phyloP scores from a whole-genome alignment of 2,329 filamentous ascomycete species.

The Fusarium sp. region DNA sequence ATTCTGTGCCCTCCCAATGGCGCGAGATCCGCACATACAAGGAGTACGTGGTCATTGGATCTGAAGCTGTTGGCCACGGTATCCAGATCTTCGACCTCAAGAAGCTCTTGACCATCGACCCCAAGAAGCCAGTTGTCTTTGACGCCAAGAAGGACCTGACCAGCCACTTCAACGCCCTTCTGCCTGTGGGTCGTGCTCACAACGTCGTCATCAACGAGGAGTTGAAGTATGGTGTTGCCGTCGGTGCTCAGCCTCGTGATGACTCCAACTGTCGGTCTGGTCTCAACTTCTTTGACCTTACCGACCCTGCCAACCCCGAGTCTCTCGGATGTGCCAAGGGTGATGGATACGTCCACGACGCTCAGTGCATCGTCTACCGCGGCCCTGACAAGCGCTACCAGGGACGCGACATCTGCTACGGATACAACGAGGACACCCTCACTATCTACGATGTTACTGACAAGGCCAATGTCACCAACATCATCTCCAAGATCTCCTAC shows the following conservation, averaged over 20 bases:
- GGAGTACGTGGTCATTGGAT: slow-evolving; percentile 54
- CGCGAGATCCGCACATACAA: slow-evolving; percentile 56
- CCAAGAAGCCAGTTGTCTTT: slow-evolving; percentile 52
- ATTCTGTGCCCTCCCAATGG: slow-evolving; percentile 52
- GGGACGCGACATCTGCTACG: slow-evolving; percentile 66
- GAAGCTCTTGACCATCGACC: slow-evolving; percentile 60
- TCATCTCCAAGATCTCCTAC: slow-evolving; percentile 65
- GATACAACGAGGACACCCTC: slow-evolving; percentile 64
- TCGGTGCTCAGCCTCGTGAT: slow-evolving; percentile 54
- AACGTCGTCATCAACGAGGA: slow-evolving; percentile 64
- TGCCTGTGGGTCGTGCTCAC: slow-evolving; percentile 57
- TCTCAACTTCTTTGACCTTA: slow-evolving; percentile 68
- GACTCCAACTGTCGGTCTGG: slow-evolving; percentile 58
- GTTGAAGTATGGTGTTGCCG: slow-evolving; percentile 59
- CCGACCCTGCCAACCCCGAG: slow-evolving; percentile 63
- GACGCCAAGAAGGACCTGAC: slow-evolving; percentile 50
- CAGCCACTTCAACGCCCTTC: slow-evolving; percentile 49
- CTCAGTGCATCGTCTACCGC: slow-evolving; percentile 66
- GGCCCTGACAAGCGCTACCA: slow-evolving; percentile 61
- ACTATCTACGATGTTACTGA: slow-evolving; percentile 66
- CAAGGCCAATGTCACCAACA: slow-evolving; percentile 56
- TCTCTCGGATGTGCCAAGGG: slow-evolving; percentile 63
- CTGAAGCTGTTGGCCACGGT: slow-evolving; percentile 61
- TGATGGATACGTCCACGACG: slow-evolving; percentile 71
- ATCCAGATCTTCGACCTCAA: slow-evolving; percentile 74